phyloP scores from a whole-genome alignment of 768 basidiomycete species.

The Coprinopsis strossmayeri region DNA sequence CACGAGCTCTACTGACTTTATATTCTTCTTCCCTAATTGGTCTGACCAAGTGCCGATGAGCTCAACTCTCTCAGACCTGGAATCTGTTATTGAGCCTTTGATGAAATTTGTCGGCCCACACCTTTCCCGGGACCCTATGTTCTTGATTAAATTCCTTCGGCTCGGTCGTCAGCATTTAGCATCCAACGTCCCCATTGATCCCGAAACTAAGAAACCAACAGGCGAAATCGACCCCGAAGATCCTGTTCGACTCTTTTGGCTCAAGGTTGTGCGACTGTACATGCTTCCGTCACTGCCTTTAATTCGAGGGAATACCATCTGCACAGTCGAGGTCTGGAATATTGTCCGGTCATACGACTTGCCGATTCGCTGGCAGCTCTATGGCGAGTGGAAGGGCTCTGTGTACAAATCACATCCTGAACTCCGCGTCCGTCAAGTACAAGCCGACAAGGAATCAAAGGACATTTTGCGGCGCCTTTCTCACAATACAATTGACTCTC shows the following conservation, averaged over 20 bases:
- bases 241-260: slow-evolving; percentile 78
- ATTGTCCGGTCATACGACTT: slow-evolving; percentile 77
- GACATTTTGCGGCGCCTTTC: slow-evolving; percentile 84
- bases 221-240: slow-evolving; percentile 49
- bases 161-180: slow-evolving; percentile 63
- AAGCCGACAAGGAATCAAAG: slow-evolving; percentile 85
- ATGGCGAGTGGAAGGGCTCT: slow-evolving; percentile 88
- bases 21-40: slow-evolving; percentile 93
- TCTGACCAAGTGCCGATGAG: slow-evolving; percentile 61
- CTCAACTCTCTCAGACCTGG: slow-evolving; percentile 57
- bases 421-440: slow-evolving; percentile 70
- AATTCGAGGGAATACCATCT: slow-evolving; percentile 79
- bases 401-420: slow-evolving; percentile 73
- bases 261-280: slow-evolving; percentile 68
- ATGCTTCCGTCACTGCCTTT: slow-evolving; percentile 85
- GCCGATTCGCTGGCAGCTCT: slow-evolving; percentile 80
- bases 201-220: slow-evolving; percentile 53
- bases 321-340: slow-evolving; percentile 89
- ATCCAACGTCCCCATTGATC: slow-evolving; percentile 48
- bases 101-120: slow-evolving; percentile 78
- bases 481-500: slow-evolving; percentile 73
- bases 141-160: slow-evolving; percentile 75
- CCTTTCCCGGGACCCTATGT: slow-evolving; percentile 68
- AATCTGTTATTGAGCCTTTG: slow-evolving; percentile 71
- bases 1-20: slow-evolving; percentile 68